Base-by-base conservation (phyloP, 2,329 filamentous ascomycete genomes). In the Byssochlamys sp. region DNA sequence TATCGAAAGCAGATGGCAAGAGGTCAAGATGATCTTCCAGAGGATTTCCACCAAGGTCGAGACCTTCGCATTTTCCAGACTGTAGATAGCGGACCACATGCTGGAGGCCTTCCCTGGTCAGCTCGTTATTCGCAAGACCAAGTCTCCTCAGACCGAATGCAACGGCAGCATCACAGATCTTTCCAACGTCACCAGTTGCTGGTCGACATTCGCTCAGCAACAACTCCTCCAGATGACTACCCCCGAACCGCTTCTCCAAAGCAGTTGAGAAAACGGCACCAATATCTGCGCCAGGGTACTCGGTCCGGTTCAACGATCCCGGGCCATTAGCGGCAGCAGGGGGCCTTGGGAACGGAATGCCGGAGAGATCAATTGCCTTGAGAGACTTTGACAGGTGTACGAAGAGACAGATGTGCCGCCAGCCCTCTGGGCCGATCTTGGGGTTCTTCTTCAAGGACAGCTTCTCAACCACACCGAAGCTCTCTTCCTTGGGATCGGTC, bases 371-470 rank as follows among this genome's bases (percentile, higher is more conserved):
- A 26, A 97, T 82, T 4, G 83, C 87, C 71, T 91, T 91, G 57
- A 99, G 78, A 0, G 91, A 91, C 60, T 85, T 86, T 65, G 90
- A 96, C 78, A 96, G 86, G 73, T 96, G 90, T 55, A 96, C 80
- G 69, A 97, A 99, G 5, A 96, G 78, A 48, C 87, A 88, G 58
- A 97, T 85, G 69, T 97, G 85, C 66, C 87, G 91, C 94, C 94
- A 99, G 14, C 92, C 94, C 61, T 95, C 88, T 0, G 81, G 79
- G 0, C 90, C 88, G 59, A 97, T 86, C 66, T 91, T 92, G 1
- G 80, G 74, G 69, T 97, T 97, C 73, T 95, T 90, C 74, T 95
- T 96, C 49, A 99, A 75, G 1, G 90, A 88, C 5, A 99, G 76
- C 60, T 90, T 88, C 75, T 96, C 91, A 3, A 97, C 84, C 1